phyloP scores from a whole-genome alignment of 2,329 filamentous ascomycete species.

The Rhynchosporium secalis region DNA sequence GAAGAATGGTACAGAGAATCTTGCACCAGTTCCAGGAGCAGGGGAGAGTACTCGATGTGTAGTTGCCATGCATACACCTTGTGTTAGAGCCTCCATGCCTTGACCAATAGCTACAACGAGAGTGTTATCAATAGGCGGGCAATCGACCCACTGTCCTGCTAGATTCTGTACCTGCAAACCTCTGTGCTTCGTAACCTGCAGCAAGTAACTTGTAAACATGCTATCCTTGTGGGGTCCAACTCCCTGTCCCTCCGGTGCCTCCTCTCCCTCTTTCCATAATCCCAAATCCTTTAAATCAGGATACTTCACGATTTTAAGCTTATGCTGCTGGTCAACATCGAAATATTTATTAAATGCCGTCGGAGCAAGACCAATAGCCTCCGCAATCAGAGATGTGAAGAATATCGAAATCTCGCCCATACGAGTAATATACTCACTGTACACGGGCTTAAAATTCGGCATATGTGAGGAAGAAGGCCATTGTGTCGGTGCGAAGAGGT shows the following conservation, averaged over 20 bases:
- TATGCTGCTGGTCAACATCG: constrained; percentile 70
- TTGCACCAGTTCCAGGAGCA: constrained; percentile 64
- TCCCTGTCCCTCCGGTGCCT: constrained; percentile 51
- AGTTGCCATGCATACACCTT: constrained; percentile 77
- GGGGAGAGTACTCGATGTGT: constrained; percentile 84
- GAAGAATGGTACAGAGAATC: constrained; percentile 85
- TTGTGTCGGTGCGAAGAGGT: constrained; percentile 75
- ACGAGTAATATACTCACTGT: constrained; percentile 71
- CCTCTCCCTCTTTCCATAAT: constrained; percentile 40
- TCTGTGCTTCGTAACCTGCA: constrained; percentile 74
- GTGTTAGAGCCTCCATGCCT: constrained; percentile 81
- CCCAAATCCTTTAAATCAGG: constrained; percentile 68
- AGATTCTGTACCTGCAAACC: constrained; percentile 85
- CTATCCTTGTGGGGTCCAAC: constrained; percentile 84
- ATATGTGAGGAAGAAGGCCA: constrained; percentile 69
- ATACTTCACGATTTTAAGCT: constrained; percentile 87
- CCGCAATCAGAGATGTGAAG: constrained; percentile 80
- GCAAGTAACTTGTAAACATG: constrained; percentile 78
- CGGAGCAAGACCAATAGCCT: constrained; percentile 71
- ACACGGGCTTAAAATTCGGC: constrained; percentile 67
- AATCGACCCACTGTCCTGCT: constrained; percentile 77
- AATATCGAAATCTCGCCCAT: constrained; percentile 72
- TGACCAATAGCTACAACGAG: constrained; percentile 87
- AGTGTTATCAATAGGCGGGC: constrained; percentile 71
- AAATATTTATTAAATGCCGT: constrained; percentile 78